Evolutionary conservation across 2,329 filamentous ascomycete genomes (phyloP), one percentile per base, ranked within the genome.

Genomic region (Penicillium brevicompactum): DNA sequence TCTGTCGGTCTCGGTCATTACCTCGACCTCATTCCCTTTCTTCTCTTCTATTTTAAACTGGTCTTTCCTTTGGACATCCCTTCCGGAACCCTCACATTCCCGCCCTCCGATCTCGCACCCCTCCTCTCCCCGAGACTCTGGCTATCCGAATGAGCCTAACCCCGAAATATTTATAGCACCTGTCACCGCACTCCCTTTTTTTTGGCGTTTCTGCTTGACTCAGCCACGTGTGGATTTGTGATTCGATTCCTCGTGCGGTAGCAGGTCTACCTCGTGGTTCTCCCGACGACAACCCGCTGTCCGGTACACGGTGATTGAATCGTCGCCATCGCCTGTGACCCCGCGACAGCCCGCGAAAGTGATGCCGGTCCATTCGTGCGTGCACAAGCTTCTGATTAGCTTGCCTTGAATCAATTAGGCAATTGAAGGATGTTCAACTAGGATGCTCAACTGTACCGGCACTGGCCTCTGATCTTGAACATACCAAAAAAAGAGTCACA

Each of bases 311-410:
- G 62, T 58, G 56, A 51, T 45, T 52, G 41, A 49, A 30, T 46
- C 44, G 51, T 63, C 55, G 53, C 60, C 57, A 56, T 52, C 45
- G 24, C 51, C 44, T 56, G 51, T 41, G 58, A 51, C 55, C 53
- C 44, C 49, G 51, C 55, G 49, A 63, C 56, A 51, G 54, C 54
- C 44, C 47, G 51, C 55, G 51, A 63, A 56, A 70, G 70, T 70
- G 70, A 73, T 73, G 70, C 68, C 52, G 69, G 61, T 58, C 51
- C 60, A 57, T 63, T 69, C 66, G 61, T 67, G 60, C 53, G 52
- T 62, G 53, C 46, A 54, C 50, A 47, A 69, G 63, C 64, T 67
- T 57, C 42, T 57, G 27, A 31, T 57, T 53, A 54, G 65, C 63
- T 70, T 59, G 48, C 56, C 57, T 52, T 69, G 61, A 69, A 64